Base-by-base conservation (phyloP, 2,329 filamentous ascomycete species). In the Boeremia exigua region DNA sequence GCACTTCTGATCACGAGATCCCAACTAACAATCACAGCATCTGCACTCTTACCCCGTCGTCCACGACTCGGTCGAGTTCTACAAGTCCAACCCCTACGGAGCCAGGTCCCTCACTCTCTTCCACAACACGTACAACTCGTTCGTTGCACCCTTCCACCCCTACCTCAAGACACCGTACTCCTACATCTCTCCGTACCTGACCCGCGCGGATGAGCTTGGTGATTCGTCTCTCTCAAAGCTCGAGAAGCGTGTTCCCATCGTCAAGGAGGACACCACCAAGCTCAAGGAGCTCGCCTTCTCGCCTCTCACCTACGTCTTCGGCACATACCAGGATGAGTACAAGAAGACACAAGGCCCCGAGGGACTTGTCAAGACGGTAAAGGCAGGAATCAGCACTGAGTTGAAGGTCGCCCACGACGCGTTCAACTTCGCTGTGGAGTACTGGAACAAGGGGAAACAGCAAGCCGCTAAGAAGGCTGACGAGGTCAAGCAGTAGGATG, bases 11-110 rank as follows among this genome's bases (percentile, higher is more conserved):
- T 34, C 48, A 30, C 33, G 39, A 45, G 43, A 46, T 28, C 32
- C 19, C 19, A 44, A 33, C 61, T 63, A 55, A 62, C 50, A 6
- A 27, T 17, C 25, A 39, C 67, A 96, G 91, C 93, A 97, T 74
- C 83, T 97, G 61, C 83, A 87, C 67, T 88, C 88, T 63, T 96
- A 96, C 78, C 94, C 94, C 36, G 78, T 96, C 63, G 85, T 97
- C 72, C 86, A 86, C 72, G 92, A 96, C 76, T 81, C 87, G 70
- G 86, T 96, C 77, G 80, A 85, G 58, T 87, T 86, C 72, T 88
- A 96, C 84, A 91, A 92, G 78, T 81, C 85, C 72, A 91, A 94
- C 79, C 88, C 91, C 46, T 88, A 91, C 73, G 93, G 91, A 72
- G 88, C 92, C 75, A 92, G 88, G 79, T 93, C 92, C 38, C 80